Evolutionary conservation across 2,329 filamentous ascomycete species (phyloP).

Genomic region (Phaeosphaeria sp.): DNA sequence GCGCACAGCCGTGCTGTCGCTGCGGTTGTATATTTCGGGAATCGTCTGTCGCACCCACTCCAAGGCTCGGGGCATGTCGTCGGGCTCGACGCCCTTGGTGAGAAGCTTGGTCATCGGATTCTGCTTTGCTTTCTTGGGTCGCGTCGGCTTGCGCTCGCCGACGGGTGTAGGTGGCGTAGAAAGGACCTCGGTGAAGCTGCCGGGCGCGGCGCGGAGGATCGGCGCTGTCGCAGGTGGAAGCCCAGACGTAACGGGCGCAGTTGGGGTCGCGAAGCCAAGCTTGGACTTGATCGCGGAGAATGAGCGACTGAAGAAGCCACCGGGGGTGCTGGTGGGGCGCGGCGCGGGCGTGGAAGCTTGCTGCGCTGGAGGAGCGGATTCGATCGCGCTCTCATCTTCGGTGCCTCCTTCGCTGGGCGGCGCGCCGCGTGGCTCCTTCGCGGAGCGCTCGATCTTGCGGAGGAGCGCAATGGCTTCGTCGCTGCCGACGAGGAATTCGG

Average conservation of each 20-base stretch:
- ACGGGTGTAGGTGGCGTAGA: conserved; percentile 36
- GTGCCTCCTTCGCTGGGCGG: not conserved
- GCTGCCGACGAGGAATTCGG: conserved; percentile 20
- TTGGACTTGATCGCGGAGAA: conserved; percentile 30
- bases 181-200: conserved; percentile 28
- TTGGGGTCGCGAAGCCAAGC: conserved; percentile 14
- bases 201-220: conserved; percentile 7
- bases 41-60: conserved; percentile 35
- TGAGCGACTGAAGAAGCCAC: conserved; percentile 24
- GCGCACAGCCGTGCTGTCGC: conserved; percentile 35
- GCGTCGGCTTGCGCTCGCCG: conserved; percentile 30
- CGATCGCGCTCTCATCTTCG: not conserved
- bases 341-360: conserved; percentile 11
- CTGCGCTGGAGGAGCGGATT: not conserved
- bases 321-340: conserved; percentile 12
- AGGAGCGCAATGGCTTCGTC: conserved; percentile 30
- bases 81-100: conserved; percentile 24
- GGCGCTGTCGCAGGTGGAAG: not conserved
- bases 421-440: conserved; percentile 1
- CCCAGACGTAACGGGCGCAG: conserved; percentile 3
- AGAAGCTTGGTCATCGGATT: conserved; percentile 24
- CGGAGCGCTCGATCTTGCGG: conserved; percentile 25
- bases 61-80: conserved; percentile 26
- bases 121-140: conserved; percentile 19
- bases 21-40: conserved; percentile 24